Evolutionary conservation across 345 rosid genomes (phyloP), one percentile per base, ranked within the genome.

Genomic region (Conringia planisiliqua): DNA sequence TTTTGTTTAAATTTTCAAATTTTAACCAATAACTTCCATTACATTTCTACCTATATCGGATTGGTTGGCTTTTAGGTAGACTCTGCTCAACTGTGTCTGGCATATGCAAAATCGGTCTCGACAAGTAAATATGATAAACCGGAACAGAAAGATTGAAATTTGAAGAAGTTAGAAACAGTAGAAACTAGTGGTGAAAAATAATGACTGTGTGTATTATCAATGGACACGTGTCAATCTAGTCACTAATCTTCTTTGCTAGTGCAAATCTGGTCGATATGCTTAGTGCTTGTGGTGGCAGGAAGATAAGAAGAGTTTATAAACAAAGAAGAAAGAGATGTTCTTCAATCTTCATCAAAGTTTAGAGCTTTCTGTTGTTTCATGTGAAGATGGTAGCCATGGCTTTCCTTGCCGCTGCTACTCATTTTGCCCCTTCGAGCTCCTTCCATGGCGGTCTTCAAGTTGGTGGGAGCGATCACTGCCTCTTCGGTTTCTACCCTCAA

Each of bases 401-500:
- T 24, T 78, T 66, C 6, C 73, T 68, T 54, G 50, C 75, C 5
- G 60, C 72, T 35, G 76, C 70, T 39, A 59, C 70, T 61, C 40
- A 40, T 11, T 35, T n/a, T 6, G 24, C 14, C 9, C 22, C 68
- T 36, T 63, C 66, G 4, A 54, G 6, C 38, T 29, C 10, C 51
- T 65, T 59, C 58, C 70, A 72, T 51, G 73, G 72, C 62, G 24
- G 36, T 65, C 47, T 74, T 44, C 66, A 26, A 47, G 10, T 38
- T 16, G 14, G 52, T 6, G 66, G 40, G 5, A 72, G 11, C 35
- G 69, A 72, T 78, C 22, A 32, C 68, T 44, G 38, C 61, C 55
- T 59, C 66, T 59, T 75, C 12, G 72, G 78, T 74, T 36, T 26
- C 65, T 44, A 33, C 47, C 40, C 76, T 29, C 72, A 66, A n/a